phyloP scores from a whole-genome alignment of 2,329 filamentous ascomycete genomes.

The Aspergillus fructus region DNA sequence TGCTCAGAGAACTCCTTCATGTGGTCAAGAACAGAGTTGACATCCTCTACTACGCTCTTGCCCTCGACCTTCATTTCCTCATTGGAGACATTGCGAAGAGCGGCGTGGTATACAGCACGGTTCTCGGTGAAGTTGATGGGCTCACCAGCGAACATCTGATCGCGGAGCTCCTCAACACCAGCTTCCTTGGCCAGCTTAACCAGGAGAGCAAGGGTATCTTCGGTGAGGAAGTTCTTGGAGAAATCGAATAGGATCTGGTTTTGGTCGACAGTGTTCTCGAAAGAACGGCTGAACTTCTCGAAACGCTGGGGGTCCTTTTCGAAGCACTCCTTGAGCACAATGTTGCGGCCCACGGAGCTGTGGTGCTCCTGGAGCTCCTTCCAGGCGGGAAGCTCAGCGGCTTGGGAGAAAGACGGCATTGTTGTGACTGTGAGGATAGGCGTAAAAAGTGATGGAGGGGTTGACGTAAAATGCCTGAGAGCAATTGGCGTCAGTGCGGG shows the following conservation, averaged over 20 bases:
- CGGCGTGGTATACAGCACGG: conserved; percentile 92
- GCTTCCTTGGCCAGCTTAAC: conserved; percentile 90
- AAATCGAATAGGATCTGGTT: conserved; percentile 96
- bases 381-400: conserved; percentile 84
- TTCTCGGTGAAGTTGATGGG: conserved; percentile 99
- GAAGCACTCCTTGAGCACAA: conserved; percentile 92
- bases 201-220: conserved; percentile 84
- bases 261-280: conserved; percentile 73
- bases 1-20: conserved; percentile 99
- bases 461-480: not conserved
- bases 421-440: conserved; percentile 15
- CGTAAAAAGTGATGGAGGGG: not conserved
- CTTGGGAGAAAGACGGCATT: conserved; percentile 59
- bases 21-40: conserved; percentile 87
- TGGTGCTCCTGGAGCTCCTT: conserved; percentile 88
- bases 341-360: conserved; percentile 78
- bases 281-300: conserved; percentile 83
- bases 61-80: conserved; percentile 82
- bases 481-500: conserved; percentile 29
- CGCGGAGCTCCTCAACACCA: conserved; percentile 85
- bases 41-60: conserved; percentile 88
- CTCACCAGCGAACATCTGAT: conserved; percentile 95
- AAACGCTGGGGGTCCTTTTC: conserved; percentile 84
- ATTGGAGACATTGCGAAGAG: conserved; percentile 84
- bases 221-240: conserved; percentile 96